These are phyloP conservation scores for Kwoniella pini DNA, from an alignment of 768 basidiomycete genomes.

Conservation along the genomic window DNA sequence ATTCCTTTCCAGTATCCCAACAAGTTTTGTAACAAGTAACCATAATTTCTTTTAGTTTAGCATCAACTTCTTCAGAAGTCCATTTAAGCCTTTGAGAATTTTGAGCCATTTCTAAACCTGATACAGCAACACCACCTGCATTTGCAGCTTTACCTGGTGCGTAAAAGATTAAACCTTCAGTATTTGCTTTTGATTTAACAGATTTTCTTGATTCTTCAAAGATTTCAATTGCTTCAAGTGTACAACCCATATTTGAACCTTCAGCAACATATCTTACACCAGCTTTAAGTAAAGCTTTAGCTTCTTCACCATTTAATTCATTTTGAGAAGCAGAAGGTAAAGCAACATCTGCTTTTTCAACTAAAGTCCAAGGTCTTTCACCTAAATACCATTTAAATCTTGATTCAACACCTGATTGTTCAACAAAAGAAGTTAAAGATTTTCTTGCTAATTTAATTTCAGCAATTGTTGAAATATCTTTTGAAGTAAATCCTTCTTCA, in stretches of 20 bases:
- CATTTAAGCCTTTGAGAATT: constrained; percentile 66
- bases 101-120: constrained; percentile 77
- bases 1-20: constrained; percentile 63
- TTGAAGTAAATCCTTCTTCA: constrained; percentile 63
- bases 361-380: constrained; percentile 68
- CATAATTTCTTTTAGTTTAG: constrained; percentile 72
- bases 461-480: constrained; percentile 58
- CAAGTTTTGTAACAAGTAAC: constrained; percentile 65
- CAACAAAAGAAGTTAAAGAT: constrained; percentile 45
- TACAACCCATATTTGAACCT: constrained; percentile 77
- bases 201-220: constrained; percentile 66
- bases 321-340: constrained; percentile 66
- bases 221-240: constrained; percentile 69
- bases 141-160: constrained; percentile 70
- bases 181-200: constrained; percentile 50
- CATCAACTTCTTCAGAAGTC: constrained; percentile 67
- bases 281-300: constrained; percentile 68
- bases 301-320: constrained; percentile 61
- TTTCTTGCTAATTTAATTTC: constrained; percentile 54
- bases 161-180: constrained; percentile 64
- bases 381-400: constrained; percentile 57
- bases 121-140: constrained; percentile 75
- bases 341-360: constrained; percentile 66
- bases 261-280: constrained; percentile 72
- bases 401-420: constrained; percentile 52